These are phyloP conservation scores for Trichophyton simii DNA, from an alignment of 2,329 filamentous ascomycete species.

Conservation along the genomic window DNA sequence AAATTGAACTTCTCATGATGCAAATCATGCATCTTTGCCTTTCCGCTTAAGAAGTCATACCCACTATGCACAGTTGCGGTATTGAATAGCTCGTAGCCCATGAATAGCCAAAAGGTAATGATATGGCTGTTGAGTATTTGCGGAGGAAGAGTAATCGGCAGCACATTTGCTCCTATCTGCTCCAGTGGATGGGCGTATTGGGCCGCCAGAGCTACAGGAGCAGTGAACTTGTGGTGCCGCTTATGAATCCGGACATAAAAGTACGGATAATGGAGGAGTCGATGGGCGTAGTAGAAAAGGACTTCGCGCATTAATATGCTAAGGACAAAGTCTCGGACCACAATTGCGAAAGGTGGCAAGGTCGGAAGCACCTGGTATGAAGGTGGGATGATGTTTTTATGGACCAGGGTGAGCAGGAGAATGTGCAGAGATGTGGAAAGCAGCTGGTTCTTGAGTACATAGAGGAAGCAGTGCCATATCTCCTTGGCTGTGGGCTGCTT, in stretches of 20 bases:
- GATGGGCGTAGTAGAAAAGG: constrained; percentile 46
- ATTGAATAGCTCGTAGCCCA: constrained; percentile 39
- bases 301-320: constrained; percentile 36
- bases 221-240: constrained; percentile 44
- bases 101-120: constrained; percentile 41
- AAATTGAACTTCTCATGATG: constrained; percentile 47
- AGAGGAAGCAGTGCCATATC: constrained; percentile 12
- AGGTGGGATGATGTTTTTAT: constrained; percentile 16
- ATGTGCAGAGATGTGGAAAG: constrained; percentile 24
- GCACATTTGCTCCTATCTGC: constrained; percentile 42
- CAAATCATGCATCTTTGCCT: constrained; percentile 42
- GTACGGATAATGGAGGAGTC: constrained; percentile 38
- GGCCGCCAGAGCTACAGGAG: constrained; percentile 43
- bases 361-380: constrained; percentile 29
- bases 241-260: constrained; percentile 45
- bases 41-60: constrained; percentile 42
- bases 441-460: constrained; percentile 38
- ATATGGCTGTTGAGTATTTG: constrained; percentile 38
- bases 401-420: constrained; percentile 14
- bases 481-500: constrained; percentile 11
- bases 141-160: constrained; percentile 42
- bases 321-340: constrained; percentile 33
- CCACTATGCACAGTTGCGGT: constrained; percentile 46
- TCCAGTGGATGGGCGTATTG: constrained; percentile 48
- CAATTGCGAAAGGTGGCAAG: constrained; percentile 27